These are phyloP conservation scores for Colletotrichum cereale DNA, from an alignment of 2,329 filamentous ascomycete species.

Conservation along the genomic window DNA sequence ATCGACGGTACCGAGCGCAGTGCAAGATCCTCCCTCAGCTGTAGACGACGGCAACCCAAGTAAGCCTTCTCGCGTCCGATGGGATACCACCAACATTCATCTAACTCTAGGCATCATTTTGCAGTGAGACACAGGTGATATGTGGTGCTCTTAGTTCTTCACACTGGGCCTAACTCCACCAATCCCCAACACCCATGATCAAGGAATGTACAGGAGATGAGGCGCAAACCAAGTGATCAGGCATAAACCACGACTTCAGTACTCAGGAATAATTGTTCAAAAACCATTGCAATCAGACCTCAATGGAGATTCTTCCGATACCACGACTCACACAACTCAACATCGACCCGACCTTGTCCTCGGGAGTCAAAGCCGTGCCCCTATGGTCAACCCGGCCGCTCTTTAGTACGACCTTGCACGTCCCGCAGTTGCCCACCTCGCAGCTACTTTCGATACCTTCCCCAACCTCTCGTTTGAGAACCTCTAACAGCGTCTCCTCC, in stretches of 20 bases:
- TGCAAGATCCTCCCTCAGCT: neutral
- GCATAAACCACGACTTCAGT: neutral
- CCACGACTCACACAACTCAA: slow-evolving; percentile 66
- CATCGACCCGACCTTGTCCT: slow-evolving; percentile 60
- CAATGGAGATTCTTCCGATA: slow-evolving; percentile 61
- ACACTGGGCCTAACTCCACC: no score
- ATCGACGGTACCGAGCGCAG: slow-evolving; percentile 4
- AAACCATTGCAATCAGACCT: slow-evolving; percentile 51
- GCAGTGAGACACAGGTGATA: neutral
- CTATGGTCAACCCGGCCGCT: slow-evolving; percentile 61
- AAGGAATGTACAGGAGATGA: neutral
- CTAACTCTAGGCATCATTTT: neutral
- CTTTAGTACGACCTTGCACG: slow-evolving; percentile 60
- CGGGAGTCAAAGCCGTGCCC: slow-evolving; percentile 59
- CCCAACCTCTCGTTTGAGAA: slow-evolving; percentile 57
- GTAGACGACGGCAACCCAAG: neutral
- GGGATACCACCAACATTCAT: neutral
- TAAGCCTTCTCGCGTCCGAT: no score
- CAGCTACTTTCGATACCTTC: slow-evolving; percentile 62
- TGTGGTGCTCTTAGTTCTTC: no score
- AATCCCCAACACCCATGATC: neutral
- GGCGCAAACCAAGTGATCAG: neutral
- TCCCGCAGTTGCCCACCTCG: slow-evolving; percentile 67
- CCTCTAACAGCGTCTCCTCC: slow-evolving; percentile 65
- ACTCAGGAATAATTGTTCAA: neutral